Evolutionary conservation across 441 rosid species (phyloP).

Genomic region (Eutrema salsugineum): DNA sequence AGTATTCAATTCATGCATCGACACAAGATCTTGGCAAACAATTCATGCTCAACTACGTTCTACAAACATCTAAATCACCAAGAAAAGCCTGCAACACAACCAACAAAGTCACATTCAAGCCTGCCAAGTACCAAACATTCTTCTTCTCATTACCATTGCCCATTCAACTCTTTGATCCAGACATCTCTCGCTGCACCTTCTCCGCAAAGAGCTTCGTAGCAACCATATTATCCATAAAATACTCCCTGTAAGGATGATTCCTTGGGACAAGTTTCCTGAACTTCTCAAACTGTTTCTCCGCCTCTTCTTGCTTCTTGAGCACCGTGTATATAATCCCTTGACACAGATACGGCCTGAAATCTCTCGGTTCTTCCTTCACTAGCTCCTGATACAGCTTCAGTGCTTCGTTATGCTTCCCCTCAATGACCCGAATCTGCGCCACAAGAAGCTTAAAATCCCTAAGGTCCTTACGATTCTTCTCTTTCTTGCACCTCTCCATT

Average conservation of each 20-base stretch:
- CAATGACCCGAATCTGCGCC: slow-evolving; percentile 57
- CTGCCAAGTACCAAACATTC: slow-evolving; percentile 3
- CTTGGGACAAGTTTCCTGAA: slow-evolving; percentile 58
- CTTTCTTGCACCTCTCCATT: slow-evolving; percentile 57
- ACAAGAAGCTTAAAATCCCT: slow-evolving; percentile 62
- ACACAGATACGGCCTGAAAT: slow-evolving; percentile 75
- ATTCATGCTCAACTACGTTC: slow-evolving; percentile 5
- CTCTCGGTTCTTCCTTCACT: slow-evolving; percentile 71
- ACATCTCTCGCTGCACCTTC: slow-evolving; percentile 45
- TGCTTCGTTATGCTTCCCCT: slow-evolving; percentile 54
- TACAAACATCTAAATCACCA: slow-evolving; percentile 13
- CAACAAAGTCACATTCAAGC: slow-evolving; percentile 14
- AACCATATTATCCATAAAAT: slow-evolving; percentile 56
- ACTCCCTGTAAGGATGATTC: slow-evolving; percentile 69
- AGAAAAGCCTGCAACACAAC: background rate
- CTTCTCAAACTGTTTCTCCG: slow-evolving; percentile 62
- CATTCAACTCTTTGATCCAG: slow-evolving; percentile 38
- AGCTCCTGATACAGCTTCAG: slow-evolving; percentile 64
- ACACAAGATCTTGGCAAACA: background rate
- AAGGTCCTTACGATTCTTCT: slow-evolving; percentile 48
- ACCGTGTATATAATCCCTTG: slow-evolving; percentile 66
- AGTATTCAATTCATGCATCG: background rate
- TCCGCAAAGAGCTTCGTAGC: slow-evolving; percentile 53
- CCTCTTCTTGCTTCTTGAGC: slow-evolving; percentile 56
- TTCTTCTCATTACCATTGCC: slow-evolving; percentile 6